A percentile compares a stretch with the other conserved stretches of the same genome.
These are phyloP conservation scores for Acer yangbiense DNA, from an alignment of 345 rosid species.

Conservation along the genomic window DNA sequence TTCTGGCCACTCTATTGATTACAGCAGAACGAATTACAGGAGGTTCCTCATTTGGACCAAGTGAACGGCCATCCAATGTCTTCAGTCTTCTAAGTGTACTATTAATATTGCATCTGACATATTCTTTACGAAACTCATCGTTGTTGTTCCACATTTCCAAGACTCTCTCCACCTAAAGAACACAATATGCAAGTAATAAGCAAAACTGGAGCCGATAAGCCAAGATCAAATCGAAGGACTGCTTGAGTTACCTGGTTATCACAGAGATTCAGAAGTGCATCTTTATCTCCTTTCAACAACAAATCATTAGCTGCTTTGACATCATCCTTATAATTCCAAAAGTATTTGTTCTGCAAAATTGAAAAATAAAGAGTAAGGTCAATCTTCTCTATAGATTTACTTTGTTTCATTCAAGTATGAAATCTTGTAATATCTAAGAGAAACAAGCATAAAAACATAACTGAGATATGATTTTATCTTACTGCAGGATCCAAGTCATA, in stretches of 20 bases:
- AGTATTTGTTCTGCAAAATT: constrained; percentile 55
- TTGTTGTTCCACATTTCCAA: constrained; percentile 67
- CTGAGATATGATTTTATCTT: neutral
- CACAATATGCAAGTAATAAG: constrained; percentile 33
- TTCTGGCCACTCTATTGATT: constrained; percentile 37
- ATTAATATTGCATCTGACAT: constrained; percentile 55
- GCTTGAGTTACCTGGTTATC: constrained; percentile 56
- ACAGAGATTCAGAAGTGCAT: constrained; percentile 59
- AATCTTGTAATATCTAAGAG: constrained; percentile 2
- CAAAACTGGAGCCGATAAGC: constrained; percentile 2
- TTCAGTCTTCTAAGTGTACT: constrained; percentile 70
- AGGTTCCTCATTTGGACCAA: constrained; percentile 78
- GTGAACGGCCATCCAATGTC: constrained; percentile 82
- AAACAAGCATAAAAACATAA: constrained; percentile 4
- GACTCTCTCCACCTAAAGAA: constrained; percentile 64
- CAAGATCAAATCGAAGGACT: constrained; percentile 7
- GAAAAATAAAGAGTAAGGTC: constrained; percentile 11
- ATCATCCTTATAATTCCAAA: constrained; percentile 67
- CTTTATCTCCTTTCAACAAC: constrained; percentile 54
- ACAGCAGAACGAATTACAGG: constrained; percentile 44
- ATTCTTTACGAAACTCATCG: constrained; percentile 68
- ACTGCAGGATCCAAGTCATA: neutral
- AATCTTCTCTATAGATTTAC: neutral
- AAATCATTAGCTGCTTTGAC: constrained; percentile 54
- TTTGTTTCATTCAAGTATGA: neutral